Evolutionary conservation across 441 rosid genomes (phyloP), one percentile per base, ranked within the genome.

Genomic region (Adansonia gregorii): DNA sequence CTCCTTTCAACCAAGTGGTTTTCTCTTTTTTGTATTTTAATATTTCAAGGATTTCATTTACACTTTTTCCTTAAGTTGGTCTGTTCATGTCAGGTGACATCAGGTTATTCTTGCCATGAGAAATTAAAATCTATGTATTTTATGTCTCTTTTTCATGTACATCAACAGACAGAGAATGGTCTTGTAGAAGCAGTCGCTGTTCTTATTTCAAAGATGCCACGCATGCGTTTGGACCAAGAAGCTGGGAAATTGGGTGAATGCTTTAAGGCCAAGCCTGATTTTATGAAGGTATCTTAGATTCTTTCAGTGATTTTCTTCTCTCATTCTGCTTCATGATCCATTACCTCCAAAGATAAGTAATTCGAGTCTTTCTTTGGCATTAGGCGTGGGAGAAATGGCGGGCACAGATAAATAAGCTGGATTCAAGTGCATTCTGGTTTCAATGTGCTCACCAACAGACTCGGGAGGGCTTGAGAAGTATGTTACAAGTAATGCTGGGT

Each of bases 301-400:
- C 77, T 31, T 69, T 72, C 70, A 10, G 61, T 54, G 15, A 19
- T 76, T 41, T 72, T 61, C 51, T 20, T 65, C 45, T 35, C 27
- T 81, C 75, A 19, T 12, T 63, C 14, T 14, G 67, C 22, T 55
- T 59, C 24, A 48, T 56, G 7, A 46, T 77, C 14, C 54, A 9
- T 65, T 72, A 31, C 63, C 77, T 78, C 72, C 48, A 51, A 69
- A 46, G 56, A 80, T 60, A 61, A 55, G 51, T 76, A 59, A 14
- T 72, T 67, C 43, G 61, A 73, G 19, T 39, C 68, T 80, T 74
- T 81, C 39, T 72, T 70, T 79, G 78, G 55, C 72, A 79, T 76
- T 24, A 94, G 98, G 94, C 95, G 55, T 92, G 97, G 94, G 99
- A 95, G 84, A 94, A 83, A 84, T 95, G 99, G 99, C 93, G 93